phyloP scores from a whole-genome alignment of 2,329 filamentous ascomycete genomes.

The Botryotinia convoluta region DNA sequence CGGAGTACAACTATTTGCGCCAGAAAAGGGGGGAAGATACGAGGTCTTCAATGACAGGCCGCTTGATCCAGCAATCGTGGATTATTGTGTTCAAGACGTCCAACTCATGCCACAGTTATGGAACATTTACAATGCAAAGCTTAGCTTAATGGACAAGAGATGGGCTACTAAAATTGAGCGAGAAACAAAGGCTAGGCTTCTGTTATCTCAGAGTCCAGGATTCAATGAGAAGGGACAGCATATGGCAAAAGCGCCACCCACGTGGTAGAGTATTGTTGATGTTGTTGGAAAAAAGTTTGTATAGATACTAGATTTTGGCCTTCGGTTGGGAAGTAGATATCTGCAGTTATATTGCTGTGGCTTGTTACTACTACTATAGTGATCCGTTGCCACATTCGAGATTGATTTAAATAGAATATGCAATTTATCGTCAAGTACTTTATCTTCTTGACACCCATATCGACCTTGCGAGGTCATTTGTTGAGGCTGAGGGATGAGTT shows the following conservation, averaged over 20 bases:
- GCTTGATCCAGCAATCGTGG: slow-evolving; percentile 40
- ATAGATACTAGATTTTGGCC: not conserved
- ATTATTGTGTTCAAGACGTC: slow-evolving; percentile 51
- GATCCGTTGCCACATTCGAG: not conserved
- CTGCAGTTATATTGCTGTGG: not conserved
- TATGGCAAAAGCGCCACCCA: slow-evolving; percentile 15
- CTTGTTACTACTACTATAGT: too few relatives aligned
- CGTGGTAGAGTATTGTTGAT: not conserved
- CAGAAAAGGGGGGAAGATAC: slow-evolving; percentile 45
- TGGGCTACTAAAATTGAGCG: slow-evolving; percentile 10
- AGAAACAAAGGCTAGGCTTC: slow-evolving; percentile 17
- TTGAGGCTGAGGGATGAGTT: not conserved
- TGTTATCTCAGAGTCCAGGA: slow-evolving; percentile 8
- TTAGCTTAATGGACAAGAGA: not conserved
- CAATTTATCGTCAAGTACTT: too few relatives aligned
- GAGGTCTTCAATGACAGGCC: slow-evolving; percentile 49
- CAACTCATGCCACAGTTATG: slow-evolving; percentile 43
- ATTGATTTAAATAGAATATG: not conserved
- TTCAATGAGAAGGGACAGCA: slow-evolving; percentile 17
- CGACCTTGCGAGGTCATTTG: not conserved
- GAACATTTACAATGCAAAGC: slow-evolving; percentile 34
- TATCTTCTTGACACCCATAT: not conserved
- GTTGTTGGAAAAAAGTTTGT: not conserved
- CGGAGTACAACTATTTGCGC: slow-evolving; percentile 42
- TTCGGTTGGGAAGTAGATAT: not conserved